A percentile compares a stretch with the other conserved stretches of the same genome.
Conservation (phyloP, 2,329 filamentous ascomycete genomes). For the Trichoderma atroviride region DNA sequence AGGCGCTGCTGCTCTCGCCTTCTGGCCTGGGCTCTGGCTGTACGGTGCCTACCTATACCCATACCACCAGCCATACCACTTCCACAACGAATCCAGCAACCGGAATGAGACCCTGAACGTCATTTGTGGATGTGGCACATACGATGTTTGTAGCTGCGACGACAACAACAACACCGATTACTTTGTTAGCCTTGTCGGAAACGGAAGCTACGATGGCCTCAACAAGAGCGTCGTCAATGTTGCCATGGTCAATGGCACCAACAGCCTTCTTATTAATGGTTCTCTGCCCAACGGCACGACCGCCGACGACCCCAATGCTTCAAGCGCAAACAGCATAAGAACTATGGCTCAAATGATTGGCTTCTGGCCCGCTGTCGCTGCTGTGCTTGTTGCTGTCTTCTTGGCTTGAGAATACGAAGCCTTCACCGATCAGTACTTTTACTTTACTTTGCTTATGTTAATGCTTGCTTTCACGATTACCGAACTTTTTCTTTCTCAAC, state of each 20-base stretch:
- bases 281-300: slow-evolving; percentile 71
- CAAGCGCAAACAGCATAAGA: slow-evolving; percentile 39
- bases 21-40: slow-evolving; percentile 69
- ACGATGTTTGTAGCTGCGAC: slow-evolving; percentile 65
- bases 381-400: slow-evolving; percentile 50
- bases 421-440: neutral
- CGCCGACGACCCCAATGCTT: slow-evolving; percentile 37
- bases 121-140: slow-evolving; percentile 55
- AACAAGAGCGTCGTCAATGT: slow-evolving; percentile 67
- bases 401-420: slow-evolving; percentile 38
- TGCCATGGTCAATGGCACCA: slow-evolving; percentile 43
- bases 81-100: slow-evolving; percentile 54
- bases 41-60: slow-evolving; percentile 65
- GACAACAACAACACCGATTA: slow-evolving; percentile 64
- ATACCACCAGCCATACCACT: slow-evolving; percentile 47
- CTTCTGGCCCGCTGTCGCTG: slow-evolving; percentile 54
- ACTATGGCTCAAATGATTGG: slow-evolving; percentile 46
- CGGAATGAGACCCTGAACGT: slow-evolving; percentile 42
- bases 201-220: slow-evolving; percentile 61
- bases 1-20: slow-evolving; percentile 50
- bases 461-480: neutral
- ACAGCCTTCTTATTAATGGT: slow-evolving; percentile 73
- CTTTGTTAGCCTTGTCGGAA: slow-evolving; percentile 64
- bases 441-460: neutral
- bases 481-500: neutral